phyloP scores from a whole-genome alignment of 192 early-diverging fungal species.

The Piromyces finnis region DNA sequence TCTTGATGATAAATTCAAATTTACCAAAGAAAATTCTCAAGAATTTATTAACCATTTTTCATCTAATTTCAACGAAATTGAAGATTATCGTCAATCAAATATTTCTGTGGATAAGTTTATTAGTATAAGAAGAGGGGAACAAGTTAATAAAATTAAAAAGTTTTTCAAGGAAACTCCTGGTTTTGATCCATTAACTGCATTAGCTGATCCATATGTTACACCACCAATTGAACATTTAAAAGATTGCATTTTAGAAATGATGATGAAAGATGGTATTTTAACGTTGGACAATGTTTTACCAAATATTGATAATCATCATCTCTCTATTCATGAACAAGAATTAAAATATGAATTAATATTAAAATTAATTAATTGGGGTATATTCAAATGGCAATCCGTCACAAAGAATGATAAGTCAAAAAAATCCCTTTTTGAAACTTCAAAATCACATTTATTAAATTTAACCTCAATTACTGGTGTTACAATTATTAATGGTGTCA shows the following conservation, averaged over 20 bases:
- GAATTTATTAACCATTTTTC: background rate
- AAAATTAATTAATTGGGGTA: background rate
- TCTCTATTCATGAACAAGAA: background rate
- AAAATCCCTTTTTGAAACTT: background rate
- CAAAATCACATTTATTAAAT: background rate
- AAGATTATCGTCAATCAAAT: background rate
- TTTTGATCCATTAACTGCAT: background rate
- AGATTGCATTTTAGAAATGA: background rate
- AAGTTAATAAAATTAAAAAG: background rate
- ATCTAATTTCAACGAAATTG: background rate
- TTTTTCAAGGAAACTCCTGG: background rate
- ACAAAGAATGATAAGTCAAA: background rate
- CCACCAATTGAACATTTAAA: background rate
- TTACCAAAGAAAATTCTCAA: background rate
- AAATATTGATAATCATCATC: background rate
- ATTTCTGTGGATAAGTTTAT: background rate
- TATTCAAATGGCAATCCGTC: background rate
- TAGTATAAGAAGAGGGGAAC: background rate
- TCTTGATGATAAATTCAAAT: background rate
- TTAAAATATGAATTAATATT: background rate
- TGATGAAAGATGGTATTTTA: background rate
- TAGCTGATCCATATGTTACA: background rate
- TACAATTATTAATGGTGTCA: background rate
- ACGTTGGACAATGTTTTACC: background rate
- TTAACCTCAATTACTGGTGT: background rate